Evolutionary conservation across 108 stramenopile species (phyloP).

Genomic region (Schizochytrium sp.): DNA sequence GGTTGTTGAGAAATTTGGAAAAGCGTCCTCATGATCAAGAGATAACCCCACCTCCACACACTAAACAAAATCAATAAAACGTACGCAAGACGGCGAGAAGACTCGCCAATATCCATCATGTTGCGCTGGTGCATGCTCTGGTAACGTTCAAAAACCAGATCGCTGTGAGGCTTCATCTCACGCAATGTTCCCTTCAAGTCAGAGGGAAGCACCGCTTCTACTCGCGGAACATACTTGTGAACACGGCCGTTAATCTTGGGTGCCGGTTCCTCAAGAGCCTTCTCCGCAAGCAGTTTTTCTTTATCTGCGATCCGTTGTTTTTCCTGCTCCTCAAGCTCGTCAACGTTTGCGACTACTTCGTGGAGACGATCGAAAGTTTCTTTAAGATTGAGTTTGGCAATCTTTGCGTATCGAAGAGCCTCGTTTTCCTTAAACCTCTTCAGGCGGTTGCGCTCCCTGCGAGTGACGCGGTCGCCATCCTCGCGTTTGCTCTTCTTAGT

Average conservation of each 20-base stretch:
- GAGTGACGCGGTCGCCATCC: constrained; percentile 1
- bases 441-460: not conserved
- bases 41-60: too few relatives aligned
- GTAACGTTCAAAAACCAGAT: constrained; percentile 24
- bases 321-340: not conserved
- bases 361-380: not conserved
- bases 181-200: constrained; percentile 22
- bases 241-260: not conserved
- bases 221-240: not conserved
- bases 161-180: constrained; percentile 17
- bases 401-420: not conserved
- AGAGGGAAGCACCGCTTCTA: not conserved
- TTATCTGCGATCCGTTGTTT: not conserved
- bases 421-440: not conserved
- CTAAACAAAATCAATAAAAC: not conserved
- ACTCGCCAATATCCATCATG: constrained; percentile 6
- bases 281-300: not conserved
- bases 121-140: constrained; percentile 51
- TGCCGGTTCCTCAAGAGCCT: not conserved
- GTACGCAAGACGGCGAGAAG: not conserved
- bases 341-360: not conserved
- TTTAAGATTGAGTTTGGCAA: not conserved
- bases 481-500: constrained; percentile 28
- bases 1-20: too few relatives aligned
- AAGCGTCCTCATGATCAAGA: too few relatives aligned